Evolutionary conservation across 306 rosid genomes (phyloP), one percentile per base, ranked within the genome.

Genomic region (Pterocarpus macrocarpus): DNA sequence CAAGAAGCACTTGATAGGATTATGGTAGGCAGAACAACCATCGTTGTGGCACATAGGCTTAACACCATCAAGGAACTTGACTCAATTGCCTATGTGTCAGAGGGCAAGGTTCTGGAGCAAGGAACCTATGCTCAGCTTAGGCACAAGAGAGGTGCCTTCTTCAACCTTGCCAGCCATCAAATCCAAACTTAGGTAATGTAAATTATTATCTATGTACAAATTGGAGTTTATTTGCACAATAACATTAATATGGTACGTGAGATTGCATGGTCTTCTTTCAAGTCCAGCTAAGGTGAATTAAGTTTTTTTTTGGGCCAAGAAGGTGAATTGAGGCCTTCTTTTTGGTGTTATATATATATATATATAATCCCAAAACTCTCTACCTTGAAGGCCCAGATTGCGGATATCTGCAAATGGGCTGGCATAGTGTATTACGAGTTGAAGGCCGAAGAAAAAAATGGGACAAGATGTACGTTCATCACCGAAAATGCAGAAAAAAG

Each of bases 1-100:
- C 98, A 95, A 73, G 97, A 93, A 84, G 98, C 99, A 64, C 81
- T 95, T 33, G 99, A 95, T 67, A 84, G 96, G 34, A 89, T 89
- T 8, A 91, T 95, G 99, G 87, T 89, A 0, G 97, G 94, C 4
- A 90, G 99, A 86, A 95, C 92, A 0, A 95, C 97, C n/a, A 71
- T 95, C 49, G 98, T 93, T 73, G 89, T 95, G 80, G 99, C 99
- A 43, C 98, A 95, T 81, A 84, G 99, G 32, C 92, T 93, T 4
- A 93, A 91, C 93, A 95, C 99, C 66, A 88, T 93, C 32, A 95
- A 93, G 76, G 82, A 91, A 62, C 97, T 95, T 57, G 89, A 91
- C 57, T 90, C 91, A 12, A 95, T 95, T 52, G 97, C 95, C 8
- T 87, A 93, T 65, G 90, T 95, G 2, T 91, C 88, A 11, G 95